Conservation (phyloP, 2,329 filamentous ascomycete genomes). For the Chaetomium globosum region DNA sequence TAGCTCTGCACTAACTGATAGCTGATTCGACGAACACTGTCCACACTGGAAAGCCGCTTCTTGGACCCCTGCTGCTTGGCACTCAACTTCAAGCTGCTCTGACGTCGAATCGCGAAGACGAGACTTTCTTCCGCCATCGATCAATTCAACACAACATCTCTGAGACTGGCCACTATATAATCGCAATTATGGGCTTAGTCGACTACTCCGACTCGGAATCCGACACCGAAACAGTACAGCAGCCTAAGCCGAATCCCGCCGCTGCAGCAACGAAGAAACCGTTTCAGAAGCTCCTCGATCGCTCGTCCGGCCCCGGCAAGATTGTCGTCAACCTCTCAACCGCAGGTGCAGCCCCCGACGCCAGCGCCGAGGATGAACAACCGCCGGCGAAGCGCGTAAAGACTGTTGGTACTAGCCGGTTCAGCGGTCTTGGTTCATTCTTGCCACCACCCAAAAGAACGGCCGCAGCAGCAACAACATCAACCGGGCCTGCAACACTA, state of each 20-base stretch:
- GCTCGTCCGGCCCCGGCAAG: constrained; percentile 70
- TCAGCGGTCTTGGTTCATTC: constrained; percentile 82
- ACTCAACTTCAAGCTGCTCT: background rate
- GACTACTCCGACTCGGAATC: constrained; percentile 76
- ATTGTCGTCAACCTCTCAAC: constrained; percentile 78
- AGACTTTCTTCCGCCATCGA: background rate
- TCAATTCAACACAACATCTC: background rate
- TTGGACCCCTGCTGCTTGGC: background rate
- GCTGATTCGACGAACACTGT: background rate
- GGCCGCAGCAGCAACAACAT: constrained; percentile 36
- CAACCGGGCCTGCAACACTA: constrained; percentile 33
- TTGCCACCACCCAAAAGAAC: constrained; percentile 77
- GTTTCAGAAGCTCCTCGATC: constrained; percentile 80
- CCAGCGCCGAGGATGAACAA: constrained; percentile 44
- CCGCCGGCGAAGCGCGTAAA: constrained; percentile 74
- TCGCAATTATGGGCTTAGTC: constrained; percentile 68
- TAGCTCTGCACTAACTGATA: too few relatives aligned
- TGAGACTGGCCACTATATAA: background rate
- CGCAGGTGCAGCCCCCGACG: constrained; percentile 47
- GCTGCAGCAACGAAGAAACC: constrained; percentile 56
- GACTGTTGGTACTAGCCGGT: constrained; percentile 56
- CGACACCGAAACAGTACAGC: constrained; percentile 56
- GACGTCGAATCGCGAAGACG: background rate
- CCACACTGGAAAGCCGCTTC: background rate
- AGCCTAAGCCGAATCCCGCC: constrained; percentile 32